phyloP scores from a whole-genome alignment of 2,329 filamentous ascomycete species.

The Sporothrix brunneoviolacea region DNA sequence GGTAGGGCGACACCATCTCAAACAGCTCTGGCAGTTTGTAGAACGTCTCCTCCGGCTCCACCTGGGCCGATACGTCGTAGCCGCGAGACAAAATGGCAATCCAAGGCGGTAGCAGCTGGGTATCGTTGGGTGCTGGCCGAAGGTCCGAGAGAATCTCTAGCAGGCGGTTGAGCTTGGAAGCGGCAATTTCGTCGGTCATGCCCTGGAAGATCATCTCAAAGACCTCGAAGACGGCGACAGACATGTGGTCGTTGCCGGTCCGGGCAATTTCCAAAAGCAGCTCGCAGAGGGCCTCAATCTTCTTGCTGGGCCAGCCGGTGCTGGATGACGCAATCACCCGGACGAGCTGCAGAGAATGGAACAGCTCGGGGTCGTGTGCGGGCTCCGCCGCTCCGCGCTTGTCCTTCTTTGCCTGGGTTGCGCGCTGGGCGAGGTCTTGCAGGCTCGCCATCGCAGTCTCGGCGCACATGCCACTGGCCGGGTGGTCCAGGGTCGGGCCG shows the following conservation, averaged over 20 bases:
- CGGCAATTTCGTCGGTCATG: conserved; percentile 82
- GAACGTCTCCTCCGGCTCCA: conserved; percentile 86
- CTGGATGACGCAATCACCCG: conserved; percentile 83
- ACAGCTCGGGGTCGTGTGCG: conserved; percentile 72
- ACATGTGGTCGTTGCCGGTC: conserved; percentile 90
- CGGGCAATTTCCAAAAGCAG: conserved; percentile 80
- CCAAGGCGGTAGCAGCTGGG: conserved; percentile 91
- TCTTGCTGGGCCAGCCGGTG: conserved; percentile 92
- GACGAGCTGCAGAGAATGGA: conserved; percentile 86
- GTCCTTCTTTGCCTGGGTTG: conserved; percentile 59
- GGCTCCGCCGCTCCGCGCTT: conserved; percentile 49
- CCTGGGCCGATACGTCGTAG: conserved; percentile 86
- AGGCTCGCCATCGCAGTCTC: conserved; percentile 80
- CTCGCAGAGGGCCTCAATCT: conserved; percentile 88
- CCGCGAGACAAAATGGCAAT: conserved; percentile 90
- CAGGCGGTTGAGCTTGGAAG: conserved; percentile 79
- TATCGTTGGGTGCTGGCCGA: conserved; percentile 86
- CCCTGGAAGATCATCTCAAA: conserved; percentile 95
- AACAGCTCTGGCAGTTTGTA: conserved; percentile 83
- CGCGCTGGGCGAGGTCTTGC: conserved; percentile 62
- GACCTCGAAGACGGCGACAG: conserved; percentile 92
- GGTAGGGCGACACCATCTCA: conserved; percentile 68
- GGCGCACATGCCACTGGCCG: conserved; percentile 92
- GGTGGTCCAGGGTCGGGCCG: conserved; percentile 87
- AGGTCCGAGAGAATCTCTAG: conserved; percentile 89